These are phyloP conservation scores for Prunus padus DNA, from an alignment of 306 rosid species.

Conservation along the genomic window DNA sequence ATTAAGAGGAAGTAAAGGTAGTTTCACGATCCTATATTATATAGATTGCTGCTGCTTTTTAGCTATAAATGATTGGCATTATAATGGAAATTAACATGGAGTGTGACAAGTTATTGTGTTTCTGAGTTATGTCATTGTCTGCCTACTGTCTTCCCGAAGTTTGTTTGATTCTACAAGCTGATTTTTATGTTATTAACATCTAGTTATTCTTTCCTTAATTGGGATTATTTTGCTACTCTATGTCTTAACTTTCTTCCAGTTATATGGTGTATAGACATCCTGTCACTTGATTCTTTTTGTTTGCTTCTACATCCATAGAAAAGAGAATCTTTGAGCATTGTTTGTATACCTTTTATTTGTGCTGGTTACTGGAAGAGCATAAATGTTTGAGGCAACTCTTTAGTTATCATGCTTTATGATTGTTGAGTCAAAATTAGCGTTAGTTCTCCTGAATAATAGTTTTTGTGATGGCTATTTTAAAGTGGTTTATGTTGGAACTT, in stretches of 20 bases:
- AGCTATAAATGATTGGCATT: slow-evolving; percentile 48
- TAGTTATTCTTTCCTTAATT: neutral
- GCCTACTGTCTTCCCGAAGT: neutral
- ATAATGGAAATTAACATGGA: slow-evolving; percentile 25
- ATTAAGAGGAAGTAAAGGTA: slow-evolving; percentile 99
- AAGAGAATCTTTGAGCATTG: neutral
- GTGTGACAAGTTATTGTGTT: slow-evolving; percentile 18
- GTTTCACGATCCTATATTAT: slow-evolving; percentile 83
- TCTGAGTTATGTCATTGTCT: slow-evolving; percentile 13
- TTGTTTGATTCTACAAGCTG: slow-evolving; percentile 18
- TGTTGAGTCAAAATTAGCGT: neutral
- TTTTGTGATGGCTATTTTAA: neutral
- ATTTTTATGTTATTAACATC: neutral
- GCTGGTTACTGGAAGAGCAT: neutral
- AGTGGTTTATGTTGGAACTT: neutral
- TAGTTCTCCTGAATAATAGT: neutral
- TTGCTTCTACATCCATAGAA: neutral
- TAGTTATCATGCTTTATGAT: neutral
- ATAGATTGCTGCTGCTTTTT: slow-evolving; percentile 53
- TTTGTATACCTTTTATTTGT: neutral
- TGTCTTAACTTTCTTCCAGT: slow-evolving; percentile 2
- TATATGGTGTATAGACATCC: neutral
- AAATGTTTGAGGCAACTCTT: neutral
- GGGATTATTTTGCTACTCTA: neutral
- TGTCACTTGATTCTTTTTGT: neutral